A percentile compares a stretch with the other conserved stretches of the same genome.
Conservation (phyloP, 768 basidiomycete genomes). For the Leccinum rimulosum region DNA sequence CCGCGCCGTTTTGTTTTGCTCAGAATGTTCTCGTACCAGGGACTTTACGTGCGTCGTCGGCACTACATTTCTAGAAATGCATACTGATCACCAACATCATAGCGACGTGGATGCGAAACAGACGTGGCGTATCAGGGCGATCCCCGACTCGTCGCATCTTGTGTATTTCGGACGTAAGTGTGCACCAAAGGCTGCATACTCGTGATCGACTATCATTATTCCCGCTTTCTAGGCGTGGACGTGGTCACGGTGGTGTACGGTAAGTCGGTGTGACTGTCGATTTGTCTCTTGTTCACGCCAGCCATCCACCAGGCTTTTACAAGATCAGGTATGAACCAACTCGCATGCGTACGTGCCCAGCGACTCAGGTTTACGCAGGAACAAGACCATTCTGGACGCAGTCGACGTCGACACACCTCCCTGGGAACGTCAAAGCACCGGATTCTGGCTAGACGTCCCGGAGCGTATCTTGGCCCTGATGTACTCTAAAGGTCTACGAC, state of each 20-base stretch:
- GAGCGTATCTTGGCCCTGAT: slow-evolving; percentile 50
- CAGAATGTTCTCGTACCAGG: slow-evolving; percentile 32
- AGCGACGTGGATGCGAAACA: slow-evolving; percentile 79
- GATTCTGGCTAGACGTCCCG: slow-evolving; percentile 80
- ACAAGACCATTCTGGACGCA: slow-evolving; percentile 64
- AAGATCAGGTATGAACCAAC: slow-evolving; percentile 57
- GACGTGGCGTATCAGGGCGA: slow-evolving; percentile 68
- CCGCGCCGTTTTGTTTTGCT: not conserved
- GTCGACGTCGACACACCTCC: slow-evolving; percentile 78
- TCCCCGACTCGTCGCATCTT: slow-evolving; percentile 51
- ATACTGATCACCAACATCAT: slow-evolving; percentile 6
- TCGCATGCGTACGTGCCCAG: not conserved
- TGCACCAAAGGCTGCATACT: not conserved
- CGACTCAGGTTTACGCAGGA: slow-evolving; percentile 36
- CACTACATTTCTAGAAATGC: not conserved
- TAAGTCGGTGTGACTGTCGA: slow-evolving; percentile 30
- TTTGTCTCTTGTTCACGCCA: not conserved
- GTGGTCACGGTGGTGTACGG: slow-evolving; percentile 73
- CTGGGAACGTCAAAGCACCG: slow-evolving; percentile 71
- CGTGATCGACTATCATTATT: not conserved
- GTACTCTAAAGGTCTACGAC: slow-evolving; percentile 51
- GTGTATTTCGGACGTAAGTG: slow-evolving; percentile 73
- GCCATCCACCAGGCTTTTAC: slow-evolving; percentile 59
- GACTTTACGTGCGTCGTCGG: slow-evolving; percentile 64
- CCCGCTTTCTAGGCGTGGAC: slow-evolving; percentile 47